Percentiles rank a stretch among this genome's conserved stretches.
Evolutionary conservation across 2,329 filamentous ascomycete species (phyloP).

Genomic region (Acrodontium crateriforme): DNA sequence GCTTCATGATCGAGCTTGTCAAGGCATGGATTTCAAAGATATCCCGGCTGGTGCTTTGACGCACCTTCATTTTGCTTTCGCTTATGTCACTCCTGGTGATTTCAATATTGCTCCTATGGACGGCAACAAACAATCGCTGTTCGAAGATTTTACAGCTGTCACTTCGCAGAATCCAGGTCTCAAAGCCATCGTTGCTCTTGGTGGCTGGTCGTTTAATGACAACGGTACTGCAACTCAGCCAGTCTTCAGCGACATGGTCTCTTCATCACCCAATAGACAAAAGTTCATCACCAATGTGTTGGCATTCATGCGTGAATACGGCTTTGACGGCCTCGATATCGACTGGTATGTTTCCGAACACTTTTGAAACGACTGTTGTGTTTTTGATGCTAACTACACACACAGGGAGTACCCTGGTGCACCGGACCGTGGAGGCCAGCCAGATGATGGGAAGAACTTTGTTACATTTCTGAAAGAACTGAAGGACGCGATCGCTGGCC

Average conservation of each 20-base stretch:
- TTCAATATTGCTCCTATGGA: background rate
- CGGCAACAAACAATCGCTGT: background rate
- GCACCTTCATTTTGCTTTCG: constrained; percentile 6
- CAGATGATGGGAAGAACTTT: background rate
- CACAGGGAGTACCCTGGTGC: background rate
- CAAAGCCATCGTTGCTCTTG: constrained; percentile 24
- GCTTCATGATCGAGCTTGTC: constrained; percentile 5
- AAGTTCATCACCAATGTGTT: constrained; percentile 1
- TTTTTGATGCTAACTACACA: no score
- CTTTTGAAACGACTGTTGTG: no score
- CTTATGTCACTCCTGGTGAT: background rate
- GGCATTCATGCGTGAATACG: constrained; percentile 5
- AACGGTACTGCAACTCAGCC: constrained; percentile 5
- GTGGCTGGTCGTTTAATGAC: constrained; percentile 28
- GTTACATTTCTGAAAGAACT: background rate
- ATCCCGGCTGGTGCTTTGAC: constrained; percentile 5
- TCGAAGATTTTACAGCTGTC: background rate
- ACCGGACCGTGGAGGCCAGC: background rate
- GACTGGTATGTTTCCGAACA: no score
- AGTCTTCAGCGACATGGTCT: constrained; percentile 22
- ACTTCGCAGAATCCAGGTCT: constrained; percentile 9
- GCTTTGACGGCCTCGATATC: constrained; percentile 9
- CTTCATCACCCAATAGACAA: constrained; percentile 5
- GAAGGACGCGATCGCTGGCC: background rate
- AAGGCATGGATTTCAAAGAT: constrained; percentile 2